Evolutionary conservation across 1,284 basidiomycete genomes (phyloP).

Genomic region (Fereydounia khargensis): DNA sequence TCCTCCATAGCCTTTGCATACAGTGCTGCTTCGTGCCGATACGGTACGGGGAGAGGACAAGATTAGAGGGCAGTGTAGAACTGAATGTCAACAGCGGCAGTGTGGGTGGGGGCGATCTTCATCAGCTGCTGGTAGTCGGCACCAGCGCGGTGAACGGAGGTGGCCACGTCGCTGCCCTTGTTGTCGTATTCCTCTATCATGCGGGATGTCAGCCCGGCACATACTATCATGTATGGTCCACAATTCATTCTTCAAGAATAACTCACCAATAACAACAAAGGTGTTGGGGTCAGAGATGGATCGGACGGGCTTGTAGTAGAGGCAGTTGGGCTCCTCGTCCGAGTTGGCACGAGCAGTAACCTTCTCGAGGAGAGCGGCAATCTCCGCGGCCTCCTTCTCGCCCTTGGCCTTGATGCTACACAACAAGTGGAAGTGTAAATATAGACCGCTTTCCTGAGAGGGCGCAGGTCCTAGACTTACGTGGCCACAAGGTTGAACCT

Average conservation of each 20-base stretch:
- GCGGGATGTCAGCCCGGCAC: too few species aligned
- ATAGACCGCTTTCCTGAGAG: too few species aligned
- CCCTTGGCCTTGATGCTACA: conserved; percentile 33
- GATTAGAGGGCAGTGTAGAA: too few species aligned
- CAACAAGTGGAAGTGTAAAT: too few species aligned
- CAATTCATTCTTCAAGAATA: background rate
- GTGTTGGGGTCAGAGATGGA: conserved; percentile 26
- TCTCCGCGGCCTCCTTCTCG: conserved; percentile 22
- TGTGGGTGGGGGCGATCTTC: background rate
- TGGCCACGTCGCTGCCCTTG: conserved; percentile 24
- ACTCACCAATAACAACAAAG: conserved; percentile 29
- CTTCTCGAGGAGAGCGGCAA: conserved; percentile 23
- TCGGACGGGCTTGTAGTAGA: conserved; percentile 19
- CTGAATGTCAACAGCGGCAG: too few species aligned
- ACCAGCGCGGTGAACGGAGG: conserved; percentile 11
- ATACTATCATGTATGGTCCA: too few species aligned
- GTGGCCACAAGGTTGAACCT: too few species aligned
- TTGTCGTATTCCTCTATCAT: conserved; percentile 33
- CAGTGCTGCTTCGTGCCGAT: too few species aligned
- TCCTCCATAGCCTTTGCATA: too few species aligned
- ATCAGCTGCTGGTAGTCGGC: conserved; percentile 28
- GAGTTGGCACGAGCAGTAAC: conserved; percentile 23
- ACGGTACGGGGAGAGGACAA: too few species aligned
- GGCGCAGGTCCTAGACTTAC: too few species aligned
- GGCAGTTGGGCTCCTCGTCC: conserved; percentile 31